Base-by-base conservation (phyloP, 2,329 filamentous ascomycete genomes). In the Ampelomyces quisqualis region DNA sequence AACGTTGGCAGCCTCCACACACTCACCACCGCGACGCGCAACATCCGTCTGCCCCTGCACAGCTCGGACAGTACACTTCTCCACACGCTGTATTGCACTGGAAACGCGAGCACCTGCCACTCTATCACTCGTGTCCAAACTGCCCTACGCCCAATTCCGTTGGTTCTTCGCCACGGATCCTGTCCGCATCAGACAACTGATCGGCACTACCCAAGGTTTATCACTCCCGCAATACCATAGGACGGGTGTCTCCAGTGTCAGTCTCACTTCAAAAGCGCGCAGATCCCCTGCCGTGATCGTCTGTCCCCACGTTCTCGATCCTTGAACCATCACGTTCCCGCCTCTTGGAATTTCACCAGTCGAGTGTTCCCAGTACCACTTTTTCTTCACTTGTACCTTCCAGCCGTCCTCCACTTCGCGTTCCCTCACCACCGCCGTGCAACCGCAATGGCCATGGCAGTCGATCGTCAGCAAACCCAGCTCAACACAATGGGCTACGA, bases 371-470 rank as follows among this genome's bases (percentile, higher is more conserved):
- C 53, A 45, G 55, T 58, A 54, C 40, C 56, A 55, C 53, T 46
- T 51, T 55, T 53, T 53, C 43, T 55, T 53, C 49, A 47, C 42
- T 43, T 54, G 51, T 46, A 57, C 52, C 43, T 49, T 49, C 36
- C 40, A 29, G 35, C 20, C 42, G 41, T 47, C 40, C 34, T 29
- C 48, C 38, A 27, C 49, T 36, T 34, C 46, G 38, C 22, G n/a
- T 27, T 48, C 43, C 38, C 34, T 28, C 30, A 29, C 18, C 17
- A 17, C 24, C 24, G 24, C 30, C 37, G 43, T 43, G 22, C 43
- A 29, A 40, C 45, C 58, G 58, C 51, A 54, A 95, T 95, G 90
- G 93, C 89, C 74, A 95, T 95, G 89, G 88, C 90, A 71, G 82
- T 95, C 76, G 89, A 95, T 75, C 87, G 90, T 70, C 89, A 91